Percentiles rank a stretch among this genome's conserved stretches.
phyloP scores from a whole-genome alignment of 768 basidiomycete genomes.

The Boletus edulis region DNA sequence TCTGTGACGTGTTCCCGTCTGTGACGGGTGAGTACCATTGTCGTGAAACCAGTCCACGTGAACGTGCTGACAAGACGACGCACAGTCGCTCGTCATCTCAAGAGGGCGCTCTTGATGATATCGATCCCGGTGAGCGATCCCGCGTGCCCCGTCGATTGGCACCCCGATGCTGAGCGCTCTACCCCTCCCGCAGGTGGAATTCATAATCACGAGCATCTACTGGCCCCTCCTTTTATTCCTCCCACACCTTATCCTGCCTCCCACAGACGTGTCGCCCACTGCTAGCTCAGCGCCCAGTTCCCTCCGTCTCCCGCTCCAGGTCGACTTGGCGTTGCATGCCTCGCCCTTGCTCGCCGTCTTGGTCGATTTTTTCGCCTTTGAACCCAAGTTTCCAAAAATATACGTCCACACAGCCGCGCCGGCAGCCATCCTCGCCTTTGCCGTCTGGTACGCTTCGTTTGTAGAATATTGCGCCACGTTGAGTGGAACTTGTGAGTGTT shows the following conservation, averaged over 20 bases:
- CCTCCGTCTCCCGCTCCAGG: constrained; percentile 42
- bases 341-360: constrained; percentile 59
- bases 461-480: constrained; percentile 63
- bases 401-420: constrained; percentile 17
- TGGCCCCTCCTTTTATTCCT: constrained; percentile 59
- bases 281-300: too few relatives aligned
- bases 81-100: constrained; percentile 37
- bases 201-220: constrained; percentile 60
- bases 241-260: constrained; percentile 18
- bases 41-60: background rate
- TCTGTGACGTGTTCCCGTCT: constrained; percentile 41
- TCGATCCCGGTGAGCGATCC: constrained; percentile 54
- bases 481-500: constrained; percentile 59
- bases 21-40: constrained; percentile 29
- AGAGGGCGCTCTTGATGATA: constrained; percentile 59
- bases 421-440: constrained; percentile 18
- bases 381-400: constrained; percentile 46
- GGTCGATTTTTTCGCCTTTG: constrained; percentile 67
- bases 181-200: constrained; percentile 33
- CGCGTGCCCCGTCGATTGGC: too few relatives aligned
- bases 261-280: too few relatives aligned
- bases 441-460: constrained; percentile 57
- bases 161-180: too few relatives aligned
- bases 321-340: constrained; percentile 64
- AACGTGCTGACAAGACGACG: background rate